These are phyloP conservation scores for Cubamyces sp. DNA, from an alignment of 768 basidiomycete genomes.

Conservation along the genomic window DNA sequence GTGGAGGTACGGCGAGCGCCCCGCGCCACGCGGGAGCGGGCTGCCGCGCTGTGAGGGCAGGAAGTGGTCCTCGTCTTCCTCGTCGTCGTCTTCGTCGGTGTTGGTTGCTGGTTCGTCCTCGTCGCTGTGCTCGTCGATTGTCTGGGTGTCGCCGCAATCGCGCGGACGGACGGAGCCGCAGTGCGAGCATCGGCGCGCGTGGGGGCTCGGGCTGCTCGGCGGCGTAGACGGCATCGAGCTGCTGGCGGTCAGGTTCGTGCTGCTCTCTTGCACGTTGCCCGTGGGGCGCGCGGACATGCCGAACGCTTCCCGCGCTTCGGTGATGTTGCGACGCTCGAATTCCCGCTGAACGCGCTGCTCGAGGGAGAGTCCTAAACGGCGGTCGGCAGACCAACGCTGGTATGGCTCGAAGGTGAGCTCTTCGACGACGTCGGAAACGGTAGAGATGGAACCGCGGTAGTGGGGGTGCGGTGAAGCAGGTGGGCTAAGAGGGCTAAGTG, in stretches of 20 bases:
- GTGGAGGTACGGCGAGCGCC: conserved; percentile 21
- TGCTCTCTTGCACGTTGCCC: not conserved
- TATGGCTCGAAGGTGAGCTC: conserved; percentile 53
- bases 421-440: conserved; percentile 41
- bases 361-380: conserved; percentile 46
- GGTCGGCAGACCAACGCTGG: conserved; percentile 49
- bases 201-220: not conserved
- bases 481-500: conserved; percentile 1
- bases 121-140: conserved; percentile 14
- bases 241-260: conserved; percentile 1
- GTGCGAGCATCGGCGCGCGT: conserved; percentile 25
- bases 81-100: conserved; percentile 5
- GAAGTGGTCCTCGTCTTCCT: not conserved
- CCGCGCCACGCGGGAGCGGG: conserved; percentile 3
- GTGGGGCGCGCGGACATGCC: not conserved
- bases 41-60: not conserved
- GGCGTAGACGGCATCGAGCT: conserved; percentile 9
- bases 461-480: conserved; percentile 7
- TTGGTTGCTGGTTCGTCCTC: conserved; percentile 10
- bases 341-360: conserved; percentile 42
- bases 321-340: conserved; percentile 30
- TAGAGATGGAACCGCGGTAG: conserved; percentile 10
- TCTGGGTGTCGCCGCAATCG: conserved; percentile 16
- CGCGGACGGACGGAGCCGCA: conserved; percentile 28
- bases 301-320: conserved; percentile 10